phyloP scores from a whole-genome alignment of 2,329 filamentous ascomycete species.

The Trichophyton simii region DNA sequence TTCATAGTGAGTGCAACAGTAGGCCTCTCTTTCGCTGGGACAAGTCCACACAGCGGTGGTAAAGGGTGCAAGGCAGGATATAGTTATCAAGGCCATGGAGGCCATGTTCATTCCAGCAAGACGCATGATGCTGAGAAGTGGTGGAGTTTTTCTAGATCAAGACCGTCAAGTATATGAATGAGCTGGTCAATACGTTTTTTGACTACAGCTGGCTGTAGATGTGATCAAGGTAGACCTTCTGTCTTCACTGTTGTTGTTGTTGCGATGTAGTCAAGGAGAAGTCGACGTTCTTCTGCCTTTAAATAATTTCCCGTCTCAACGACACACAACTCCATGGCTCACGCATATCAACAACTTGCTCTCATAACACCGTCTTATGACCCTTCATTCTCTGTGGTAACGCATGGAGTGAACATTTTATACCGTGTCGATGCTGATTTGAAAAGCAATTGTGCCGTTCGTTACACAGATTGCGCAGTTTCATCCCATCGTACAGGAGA shows the following conservation, averaged over 20 bases:
- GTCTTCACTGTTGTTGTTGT: background rate
- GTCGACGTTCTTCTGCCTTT: background rate
- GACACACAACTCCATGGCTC: background rate
- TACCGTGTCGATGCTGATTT: background rate
- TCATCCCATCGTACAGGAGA: background rate
- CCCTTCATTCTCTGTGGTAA: background rate
- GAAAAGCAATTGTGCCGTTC: background rate
- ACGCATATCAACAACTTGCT: background rate
- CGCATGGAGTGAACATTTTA: background rate
- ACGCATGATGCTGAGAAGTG: background rate
- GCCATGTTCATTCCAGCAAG: background rate
- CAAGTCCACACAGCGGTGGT: conserved; percentile 12
- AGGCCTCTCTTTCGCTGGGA: conserved; percentile 12
- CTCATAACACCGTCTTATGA: background rate
- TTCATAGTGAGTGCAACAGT: conserved; percentile 9
- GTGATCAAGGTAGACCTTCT: background rate
- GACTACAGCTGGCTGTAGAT: background rate
- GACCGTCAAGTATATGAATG: background rate
- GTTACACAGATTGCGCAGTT: background rate
- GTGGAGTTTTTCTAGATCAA: background rate
- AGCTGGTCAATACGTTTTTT: background rate
- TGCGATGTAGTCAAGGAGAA: background rate
- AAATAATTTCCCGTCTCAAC: background rate
- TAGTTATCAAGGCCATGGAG: background rate
- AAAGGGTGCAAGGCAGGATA: background rate